Evolutionary conservation across 2,329 filamentous ascomycete genomes (phyloP).

Genomic region (Zymoseptoria passerinii): DNA sequence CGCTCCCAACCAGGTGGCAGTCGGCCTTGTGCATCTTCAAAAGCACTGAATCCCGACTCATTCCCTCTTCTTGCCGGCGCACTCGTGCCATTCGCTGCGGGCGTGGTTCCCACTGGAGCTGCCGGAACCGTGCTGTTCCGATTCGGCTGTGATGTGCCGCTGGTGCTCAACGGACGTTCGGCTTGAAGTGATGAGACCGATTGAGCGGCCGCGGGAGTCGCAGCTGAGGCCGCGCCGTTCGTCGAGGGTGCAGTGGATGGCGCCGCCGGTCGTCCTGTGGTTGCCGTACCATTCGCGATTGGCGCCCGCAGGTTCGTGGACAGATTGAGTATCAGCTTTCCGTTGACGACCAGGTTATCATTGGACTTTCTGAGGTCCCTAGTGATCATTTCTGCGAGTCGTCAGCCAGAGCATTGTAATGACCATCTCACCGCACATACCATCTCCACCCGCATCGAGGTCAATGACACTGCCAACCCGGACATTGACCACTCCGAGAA

Average conservation of each 20-base stretch:
- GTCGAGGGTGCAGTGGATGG: slow-evolving; percentile 29
- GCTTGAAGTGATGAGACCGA: slow-evolving; percentile 26
- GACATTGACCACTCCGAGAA: slow-evolving; percentile 95
- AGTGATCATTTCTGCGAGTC: slow-evolving; percentile 76
- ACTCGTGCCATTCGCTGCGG: slow-evolving; percentile 19
- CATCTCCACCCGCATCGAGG: slow-evolving; percentile 79
- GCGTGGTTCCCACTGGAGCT: slow-evolving; percentile 1
- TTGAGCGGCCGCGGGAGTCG: slow-evolving; percentile 36
- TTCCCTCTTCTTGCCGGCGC: slow-evolving; percentile 33
- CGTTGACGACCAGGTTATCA: slow-evolving; percentile 94
- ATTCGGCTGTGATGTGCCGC: slow-evolving; percentile 17
- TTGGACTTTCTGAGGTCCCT: slow-evolving; percentile 95
- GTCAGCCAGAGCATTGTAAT: slow-evolving; percentile 12
- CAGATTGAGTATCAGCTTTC: slow-evolving; percentile 92
- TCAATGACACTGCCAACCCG: slow-evolving; percentile 92
- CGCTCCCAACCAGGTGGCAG: slow-evolving; percentile 92
- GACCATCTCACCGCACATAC: slow-evolving; percentile 44
- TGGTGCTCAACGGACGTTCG: slow-evolving; percentile 21
- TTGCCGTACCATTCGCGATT: slow-evolving; percentile 45
- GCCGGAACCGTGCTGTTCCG: slow-evolving; percentile 20
- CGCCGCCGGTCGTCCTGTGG: slow-evolving; percentile 34
- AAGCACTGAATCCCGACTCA: slow-evolving; percentile 65
- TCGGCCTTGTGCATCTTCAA: slow-evolving; percentile 91
- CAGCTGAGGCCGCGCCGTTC: slow-evolving; percentile 33
- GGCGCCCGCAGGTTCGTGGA: slow-evolving; percentile 79